A percentile compares a stretch with the other conserved stretches of the same genome.
Conservation (phyloP, 208 protist genomes). For the Leishmania major region DNA sequence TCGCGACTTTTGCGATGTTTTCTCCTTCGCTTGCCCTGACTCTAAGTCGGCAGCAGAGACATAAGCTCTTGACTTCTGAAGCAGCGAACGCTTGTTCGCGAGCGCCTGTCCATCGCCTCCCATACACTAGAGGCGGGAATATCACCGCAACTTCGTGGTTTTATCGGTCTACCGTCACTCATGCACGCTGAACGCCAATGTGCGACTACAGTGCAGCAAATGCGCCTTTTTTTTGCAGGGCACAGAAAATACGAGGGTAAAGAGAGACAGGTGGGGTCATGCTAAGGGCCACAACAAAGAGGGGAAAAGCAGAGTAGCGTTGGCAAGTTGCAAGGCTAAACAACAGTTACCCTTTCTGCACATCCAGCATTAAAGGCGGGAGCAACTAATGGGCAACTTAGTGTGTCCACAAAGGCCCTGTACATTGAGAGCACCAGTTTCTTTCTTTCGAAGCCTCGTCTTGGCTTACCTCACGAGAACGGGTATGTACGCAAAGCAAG, state of each 20-base stretch:
- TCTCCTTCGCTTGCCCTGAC: constrained; percentile 11
- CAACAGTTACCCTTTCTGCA: background rate
- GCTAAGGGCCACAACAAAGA: background rate
- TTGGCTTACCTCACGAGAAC: background rate
- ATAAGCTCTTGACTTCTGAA: constrained; percentile 58
- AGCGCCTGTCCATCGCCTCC: constrained; percentile 84
- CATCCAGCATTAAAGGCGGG: background rate
- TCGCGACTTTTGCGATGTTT: constrained; percentile 25
- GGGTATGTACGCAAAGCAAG: background rate
- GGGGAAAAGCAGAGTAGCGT: background rate
- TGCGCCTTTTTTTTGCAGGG: background rate
- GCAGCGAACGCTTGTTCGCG: constrained; percentile 72
- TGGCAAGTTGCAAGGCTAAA: background rate
- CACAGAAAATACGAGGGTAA: constrained; percentile 8
- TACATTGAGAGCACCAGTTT: background rate
- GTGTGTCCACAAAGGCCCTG: background rate
- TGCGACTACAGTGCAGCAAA: background rate
- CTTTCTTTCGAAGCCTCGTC: background rate
- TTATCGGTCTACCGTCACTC: background rate
- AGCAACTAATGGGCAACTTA: background rate
- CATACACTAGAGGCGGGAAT: constrained; percentile 27
- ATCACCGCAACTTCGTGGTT: background rate
- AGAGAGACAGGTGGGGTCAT: background rate
- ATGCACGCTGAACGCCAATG: background rate
- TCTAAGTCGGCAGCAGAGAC: constrained; percentile 33